Evolutionary conservation across 345 rosid species (phyloP).

Genomic region (Turnera subulata): DNA sequence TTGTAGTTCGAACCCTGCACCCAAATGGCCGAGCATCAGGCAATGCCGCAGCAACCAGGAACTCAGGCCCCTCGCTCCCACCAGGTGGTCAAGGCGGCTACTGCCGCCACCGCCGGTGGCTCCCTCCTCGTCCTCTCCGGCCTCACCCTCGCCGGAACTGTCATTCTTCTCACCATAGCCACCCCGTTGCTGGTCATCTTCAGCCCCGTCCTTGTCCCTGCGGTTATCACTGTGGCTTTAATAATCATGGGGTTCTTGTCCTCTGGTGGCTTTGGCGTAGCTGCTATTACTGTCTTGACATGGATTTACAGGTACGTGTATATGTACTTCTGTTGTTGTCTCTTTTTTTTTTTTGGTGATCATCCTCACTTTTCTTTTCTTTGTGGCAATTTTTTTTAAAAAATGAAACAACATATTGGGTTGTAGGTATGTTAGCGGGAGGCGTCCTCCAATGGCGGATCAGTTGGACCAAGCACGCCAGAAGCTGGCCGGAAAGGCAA

Average conservation of each 20-base stretch:
- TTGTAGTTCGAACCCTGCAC: too few relatives aligned
- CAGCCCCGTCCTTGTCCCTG: conserved; percentile 87
- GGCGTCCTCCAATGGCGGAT: conserved; percentile 61
- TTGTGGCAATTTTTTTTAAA: too few relatives aligned
- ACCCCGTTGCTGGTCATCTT: conserved; percentile 81
- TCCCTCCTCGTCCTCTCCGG: conserved; percentile 75
- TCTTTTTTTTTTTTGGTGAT: too few relatives aligned
- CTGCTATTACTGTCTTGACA: conserved; percentile 62
- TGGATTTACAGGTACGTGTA: conserved; percentile 66
- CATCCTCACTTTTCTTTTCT: too few relatives aligned
- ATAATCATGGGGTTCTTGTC: conserved; percentile 60
- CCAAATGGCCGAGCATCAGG: conserved; percentile 44
- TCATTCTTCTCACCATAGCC: conserved; percentile 66
- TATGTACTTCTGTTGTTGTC: too few relatives aligned
- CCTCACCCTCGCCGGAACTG: conserved; percentile 61
- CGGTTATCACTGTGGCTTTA: conserved; percentile 46
- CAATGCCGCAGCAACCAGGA: conserved; percentile 6
- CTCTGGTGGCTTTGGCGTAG: conserved; percentile 81
- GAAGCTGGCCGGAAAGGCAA: conserved; percentile 63
- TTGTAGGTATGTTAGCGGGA: conserved; percentile 66
- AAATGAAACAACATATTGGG: too few relatives aligned
- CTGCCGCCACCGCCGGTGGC: conserved; percentile 76
- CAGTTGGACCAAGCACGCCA: conserved; percentile 59
- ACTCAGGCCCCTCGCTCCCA: conserved; percentile 34
- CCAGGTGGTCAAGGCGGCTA: conserved; percentile 72